These are phyloP conservation scores for Phoma sp. DNA, from an alignment of 2,329 filamentous ascomycete genomes.

Conservation along the genomic window DNA sequence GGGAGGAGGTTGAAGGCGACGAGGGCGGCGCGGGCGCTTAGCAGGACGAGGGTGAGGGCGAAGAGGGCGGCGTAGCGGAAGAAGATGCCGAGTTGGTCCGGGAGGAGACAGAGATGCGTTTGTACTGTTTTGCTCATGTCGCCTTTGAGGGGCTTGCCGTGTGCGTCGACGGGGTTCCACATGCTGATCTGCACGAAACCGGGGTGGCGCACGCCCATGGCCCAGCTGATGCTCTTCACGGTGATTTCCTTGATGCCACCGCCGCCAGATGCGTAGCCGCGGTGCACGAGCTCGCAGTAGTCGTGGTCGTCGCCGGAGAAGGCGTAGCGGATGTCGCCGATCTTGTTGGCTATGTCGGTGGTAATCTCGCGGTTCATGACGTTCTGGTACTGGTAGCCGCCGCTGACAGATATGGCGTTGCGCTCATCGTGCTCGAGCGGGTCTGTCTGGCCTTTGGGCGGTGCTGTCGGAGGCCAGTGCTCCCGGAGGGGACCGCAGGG, in stretches of 20 bases:
- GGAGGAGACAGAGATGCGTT: constrained; percentile 87
- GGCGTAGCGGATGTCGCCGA: constrained; percentile 82
- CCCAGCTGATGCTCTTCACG: constrained; percentile 93
- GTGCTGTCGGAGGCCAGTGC: constrained; percentile 75
- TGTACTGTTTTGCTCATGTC: constrained; percentile 70
- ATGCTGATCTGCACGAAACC: constrained; percentile 88
- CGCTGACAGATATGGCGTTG: constrained; percentile 78
- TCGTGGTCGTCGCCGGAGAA: constrained; percentile 98
- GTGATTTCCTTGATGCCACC: constrained; percentile 77
- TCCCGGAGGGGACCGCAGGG: constrained; percentile 89
- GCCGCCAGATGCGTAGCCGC: constrained; percentile 65
- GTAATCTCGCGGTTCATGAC: constrained; percentile 82
- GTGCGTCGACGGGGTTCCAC: constrained; percentile 83
- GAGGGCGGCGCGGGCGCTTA: constrained; percentile 55
- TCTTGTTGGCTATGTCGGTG: constrained; percentile 72
- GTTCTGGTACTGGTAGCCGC: constrained; percentile 96
- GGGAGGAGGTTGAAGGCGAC: constrained; percentile 35
- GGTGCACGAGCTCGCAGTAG: constrained; percentile 90
- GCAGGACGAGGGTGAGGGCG: constrained; percentile 57
- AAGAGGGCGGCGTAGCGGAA: constrained; percentile 75
- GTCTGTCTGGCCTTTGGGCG: constrained; percentile 63
- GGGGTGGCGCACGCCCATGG: constrained; percentile 89
- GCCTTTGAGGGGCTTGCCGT: constrained; percentile 40
- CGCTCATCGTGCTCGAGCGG: constrained; percentile 67
- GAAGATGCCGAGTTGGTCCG: constrained; percentile 85